phyloP scores from a whole-genome alignment of 2,329 filamentous ascomycete species.

The Colletotrichum agaves region DNA sequence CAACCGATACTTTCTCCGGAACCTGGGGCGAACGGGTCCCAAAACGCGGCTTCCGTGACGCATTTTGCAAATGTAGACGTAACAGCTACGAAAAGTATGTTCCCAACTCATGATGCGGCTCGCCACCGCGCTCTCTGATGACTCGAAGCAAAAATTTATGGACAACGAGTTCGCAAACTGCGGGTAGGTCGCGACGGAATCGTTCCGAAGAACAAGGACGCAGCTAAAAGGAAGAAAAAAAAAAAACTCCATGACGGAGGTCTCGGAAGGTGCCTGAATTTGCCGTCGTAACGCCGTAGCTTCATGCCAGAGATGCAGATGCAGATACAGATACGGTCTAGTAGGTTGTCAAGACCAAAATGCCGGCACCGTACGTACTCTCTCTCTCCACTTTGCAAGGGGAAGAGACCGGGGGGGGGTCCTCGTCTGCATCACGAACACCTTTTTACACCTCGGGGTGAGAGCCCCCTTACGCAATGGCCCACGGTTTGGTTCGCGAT shows the following conservation, averaged over 20 bases:
- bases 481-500: conserved; percentile 2
- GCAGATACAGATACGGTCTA: conserved; percentile 2
- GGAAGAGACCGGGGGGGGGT: not conserved
- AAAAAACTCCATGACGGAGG: not conserved
- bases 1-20: conserved; percentile 28
- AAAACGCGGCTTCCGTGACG: conserved; percentile 9
- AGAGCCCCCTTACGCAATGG: conserved; percentile 11
- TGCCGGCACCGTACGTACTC: conserved; percentile 3
- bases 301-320: conserved; percentile 7
- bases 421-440: not conserved
- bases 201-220: not conserved
- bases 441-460: no score
- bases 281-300: conserved; percentile 23
- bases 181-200: conserved; percentile 9
- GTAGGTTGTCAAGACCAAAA: conserved; percentile 9
- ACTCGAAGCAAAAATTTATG: not conserved
- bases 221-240: not conserved
- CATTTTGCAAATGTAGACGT: conserved; percentile 3
- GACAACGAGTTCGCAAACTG: not conserved
- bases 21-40: no score
- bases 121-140: not conserved
- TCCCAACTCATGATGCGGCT: not conserved
- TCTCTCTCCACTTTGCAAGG: not conserved
- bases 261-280: conserved; percentile 27
- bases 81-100: conserved; percentile 5